Percentiles rank a stretch among this genome's conserved stretches.
Conservation (phyloP, 2,329 filamentous ascomycete genomes). For the Cytospora mali region DNA sequence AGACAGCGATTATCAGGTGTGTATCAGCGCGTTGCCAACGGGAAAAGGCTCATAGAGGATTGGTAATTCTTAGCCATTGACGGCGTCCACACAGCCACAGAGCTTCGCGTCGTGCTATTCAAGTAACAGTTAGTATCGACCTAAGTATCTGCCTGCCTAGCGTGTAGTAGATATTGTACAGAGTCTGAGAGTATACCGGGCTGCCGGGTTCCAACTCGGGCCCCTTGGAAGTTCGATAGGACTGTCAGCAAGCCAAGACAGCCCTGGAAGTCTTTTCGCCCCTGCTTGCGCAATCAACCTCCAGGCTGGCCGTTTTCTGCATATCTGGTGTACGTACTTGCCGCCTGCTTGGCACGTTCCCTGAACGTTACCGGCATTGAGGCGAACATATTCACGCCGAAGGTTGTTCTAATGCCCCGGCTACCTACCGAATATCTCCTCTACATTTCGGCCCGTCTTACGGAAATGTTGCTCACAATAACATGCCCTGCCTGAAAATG, state of each 20-base stretch:
- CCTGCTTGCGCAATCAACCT: conserved; percentile 28
- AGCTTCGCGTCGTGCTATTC: no score
- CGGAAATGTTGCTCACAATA: neutral
- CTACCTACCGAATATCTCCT: neutral
- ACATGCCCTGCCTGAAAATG: neutral
- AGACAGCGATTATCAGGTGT: neutral
- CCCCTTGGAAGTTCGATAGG: neutral
- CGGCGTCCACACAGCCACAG: no score
- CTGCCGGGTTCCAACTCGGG: neutral
- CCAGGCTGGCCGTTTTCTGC: neutral
- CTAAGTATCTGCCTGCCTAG: no score
- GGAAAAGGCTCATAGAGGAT: no score
- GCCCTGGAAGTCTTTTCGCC: conserved; percentile 20
- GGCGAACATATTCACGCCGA: conserved; percentile 13
- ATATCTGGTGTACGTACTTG: neutral
- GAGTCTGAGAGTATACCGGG: no score
- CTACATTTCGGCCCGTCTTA: conserved; percentile 7
- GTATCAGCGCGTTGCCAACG: no score
- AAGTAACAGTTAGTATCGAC: no score
- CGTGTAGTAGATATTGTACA: no score
- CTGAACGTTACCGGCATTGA: conserved; percentile 1
- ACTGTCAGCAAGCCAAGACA: neutral
- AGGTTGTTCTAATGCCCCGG: neutral
- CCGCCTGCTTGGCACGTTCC: conserved; percentile 22
- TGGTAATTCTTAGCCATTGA: no score